phyloP scores from a whole-genome alignment of 176 grass and related monocot genomes.

The Bothriochloa decipiens region DNA sequence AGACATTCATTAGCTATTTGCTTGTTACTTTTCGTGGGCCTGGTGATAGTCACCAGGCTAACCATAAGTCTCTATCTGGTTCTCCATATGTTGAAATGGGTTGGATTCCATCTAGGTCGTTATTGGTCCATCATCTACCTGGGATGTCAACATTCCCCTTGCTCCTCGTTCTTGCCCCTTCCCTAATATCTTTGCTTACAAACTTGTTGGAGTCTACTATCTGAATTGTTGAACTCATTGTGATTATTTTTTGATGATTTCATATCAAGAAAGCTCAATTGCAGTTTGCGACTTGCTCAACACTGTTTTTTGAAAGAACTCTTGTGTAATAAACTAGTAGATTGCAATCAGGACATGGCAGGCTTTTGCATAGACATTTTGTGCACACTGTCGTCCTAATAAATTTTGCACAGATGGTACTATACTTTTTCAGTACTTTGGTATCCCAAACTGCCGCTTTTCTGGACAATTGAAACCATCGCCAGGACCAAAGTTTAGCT shows the following conservation, averaged over 20 bases:
- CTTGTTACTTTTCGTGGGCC: slow-evolving; percentile 17
- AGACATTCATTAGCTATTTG: slow-evolving; percentile 36
- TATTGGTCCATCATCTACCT: slow-evolving; percentile 50
- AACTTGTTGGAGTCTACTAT: slow-evolving; percentile 14
- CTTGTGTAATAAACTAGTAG: not conserved
- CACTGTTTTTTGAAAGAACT: not conserved
- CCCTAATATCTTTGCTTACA: not conserved
- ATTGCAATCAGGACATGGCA: slow-evolving; percentile 2
- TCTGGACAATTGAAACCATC: slow-evolving; percentile 27
- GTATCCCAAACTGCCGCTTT: slow-evolving; percentile 34
- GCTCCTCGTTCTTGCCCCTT: not conserved
- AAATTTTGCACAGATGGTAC: slow-evolving; percentile 26
- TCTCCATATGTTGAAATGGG: slow-evolving; percentile 43
- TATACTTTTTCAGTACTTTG: slow-evolving; percentile 31
- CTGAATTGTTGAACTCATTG: not conserved
- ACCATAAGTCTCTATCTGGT: slow-evolving; percentile 48
- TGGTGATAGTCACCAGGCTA: slow-evolving; percentile 15
- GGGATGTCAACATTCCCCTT: slow-evolving; percentile 29
- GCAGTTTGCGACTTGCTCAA: slow-evolving; percentile 2
- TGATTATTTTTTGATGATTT: slow-evolving; percentile 8
- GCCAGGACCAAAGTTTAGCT: slow-evolving; percentile 28
- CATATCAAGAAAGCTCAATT: slow-evolving; percentile 5
- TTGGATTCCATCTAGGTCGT: slow-evolving; percentile 36
- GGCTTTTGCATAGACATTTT: slow-evolving; percentile 17
- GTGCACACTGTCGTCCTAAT: not conserved